Evolutionary conservation across 2,329 filamentous ascomycete genomes (phyloP).

Genomic region (Nemania abortiva): DNA sequence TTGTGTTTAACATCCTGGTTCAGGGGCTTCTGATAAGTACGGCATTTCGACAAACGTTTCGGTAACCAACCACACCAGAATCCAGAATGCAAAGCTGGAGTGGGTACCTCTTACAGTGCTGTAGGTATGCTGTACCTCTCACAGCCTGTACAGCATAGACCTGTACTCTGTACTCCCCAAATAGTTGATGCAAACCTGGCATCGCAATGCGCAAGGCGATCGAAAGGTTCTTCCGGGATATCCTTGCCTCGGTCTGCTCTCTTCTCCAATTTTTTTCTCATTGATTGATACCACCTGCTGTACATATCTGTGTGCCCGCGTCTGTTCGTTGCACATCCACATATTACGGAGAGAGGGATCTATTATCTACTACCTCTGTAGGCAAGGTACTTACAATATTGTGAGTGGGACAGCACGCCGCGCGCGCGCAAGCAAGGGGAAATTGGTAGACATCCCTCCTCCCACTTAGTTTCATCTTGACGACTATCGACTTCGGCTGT

Average conservation of each 20-base stretch:
- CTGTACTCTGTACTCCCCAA: neutral
- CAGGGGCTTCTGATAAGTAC: constrained; percentile 31
- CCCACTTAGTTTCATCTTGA: constrained; percentile 20
- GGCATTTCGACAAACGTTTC: constrained; percentile 24
- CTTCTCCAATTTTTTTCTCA: constrained; percentile 19
- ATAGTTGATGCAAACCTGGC: neutral
- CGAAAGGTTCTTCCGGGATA: constrained; percentile 15
- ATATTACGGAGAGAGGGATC: neutral
- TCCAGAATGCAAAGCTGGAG: neutral
- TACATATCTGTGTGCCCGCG: neutral
- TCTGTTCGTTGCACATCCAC: neutral
- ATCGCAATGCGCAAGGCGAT: neutral
- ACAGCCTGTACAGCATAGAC: neutral
- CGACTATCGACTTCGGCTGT: constrained; percentile 16
- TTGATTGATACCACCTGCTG: constrained; percentile 3
- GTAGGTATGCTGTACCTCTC: neutral
- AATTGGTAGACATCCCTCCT: constrained; percentile 2
- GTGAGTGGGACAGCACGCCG: neutral
- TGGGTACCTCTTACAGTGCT: neutral
- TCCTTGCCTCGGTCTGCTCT: constrained; percentile 17
- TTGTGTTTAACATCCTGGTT: constrained; percentile 17
- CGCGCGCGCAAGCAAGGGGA: constrained; percentile 6
- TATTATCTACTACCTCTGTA: no score
- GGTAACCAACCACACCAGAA: constrained; percentile 26
- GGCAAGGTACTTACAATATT: neutral